Evolutionary conservation across 2,329 filamentous ascomycete species (phyloP), one percentile per base, ranked within the genome.

Genomic region (Claviceps humidiphila): DNA sequence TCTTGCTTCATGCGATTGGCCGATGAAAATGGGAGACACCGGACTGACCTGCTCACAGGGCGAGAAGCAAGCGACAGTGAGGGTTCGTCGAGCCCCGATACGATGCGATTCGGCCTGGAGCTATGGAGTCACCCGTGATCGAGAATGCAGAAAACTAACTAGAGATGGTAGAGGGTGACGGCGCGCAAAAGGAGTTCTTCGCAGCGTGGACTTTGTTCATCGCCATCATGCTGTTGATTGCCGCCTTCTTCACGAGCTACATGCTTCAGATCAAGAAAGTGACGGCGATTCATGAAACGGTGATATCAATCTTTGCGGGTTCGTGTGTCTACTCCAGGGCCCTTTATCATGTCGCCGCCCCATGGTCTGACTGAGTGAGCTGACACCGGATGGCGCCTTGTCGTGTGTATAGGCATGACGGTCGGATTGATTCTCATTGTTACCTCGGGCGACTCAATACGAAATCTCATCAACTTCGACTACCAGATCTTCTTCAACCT

Each of bases 401-500:
- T 47, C 39, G 22, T n/a, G 5, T 17, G 6, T 14, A 6, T 42
- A 94, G 91, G 91, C 62, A 97, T 97, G 93, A 85, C 89, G 54
- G 89, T 98, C 55, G 93, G 93, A 5, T 74, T 98, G 61, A 79
- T 95, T 54, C 82, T 98, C 54, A 81, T 93, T 63, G 73, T 96
- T 57, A 87, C 82, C 44, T 84, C 85, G 50, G 84, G 85, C 58
- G 84, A 88, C 56, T 88, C 85, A 57, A 89, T 98, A 61, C 85
- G 90, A 67, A 87, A 87, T 65, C 83, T 88, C 58, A 89, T 98
- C 64, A 95, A 85, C 69, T 98, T 98, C 75, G 87, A 97, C 73
- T 96, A 96, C 67, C 90, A 97, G 66, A 95, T 97, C 75, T 98
- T 98, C 76, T 98, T 98, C 77, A 98, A 98, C 69, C 80, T 98